phyloP scores from a whole-genome alignment of 208 protist species.

The Trypanosoma platydactyli region DNA sequence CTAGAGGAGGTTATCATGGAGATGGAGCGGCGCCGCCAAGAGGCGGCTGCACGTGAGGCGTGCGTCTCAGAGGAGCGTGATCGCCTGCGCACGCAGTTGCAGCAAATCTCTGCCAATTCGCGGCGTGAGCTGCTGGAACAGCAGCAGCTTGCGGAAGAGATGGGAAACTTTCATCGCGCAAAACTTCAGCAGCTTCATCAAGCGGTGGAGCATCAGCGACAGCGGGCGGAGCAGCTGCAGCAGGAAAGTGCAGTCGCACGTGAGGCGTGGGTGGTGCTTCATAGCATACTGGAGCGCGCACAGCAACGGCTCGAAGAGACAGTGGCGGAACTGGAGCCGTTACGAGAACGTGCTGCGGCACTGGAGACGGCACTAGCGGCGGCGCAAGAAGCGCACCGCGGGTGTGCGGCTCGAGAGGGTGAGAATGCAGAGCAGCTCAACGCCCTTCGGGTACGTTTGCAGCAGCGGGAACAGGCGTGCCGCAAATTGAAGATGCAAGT shows the following conservation, averaged over 20 bases:
- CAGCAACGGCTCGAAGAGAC: slow-evolving; percentile 10
- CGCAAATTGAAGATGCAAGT: slow-evolving; percentile 4
- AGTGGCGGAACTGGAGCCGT: slow-evolving; percentile 11
- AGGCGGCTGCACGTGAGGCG: slow-evolving; percentile 25
- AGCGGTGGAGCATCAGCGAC: slow-evolving; percentile 3
- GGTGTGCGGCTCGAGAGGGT: neutral
- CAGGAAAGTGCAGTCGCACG: neutral
- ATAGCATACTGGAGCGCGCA: neutral
- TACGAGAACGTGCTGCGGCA: slow-evolving; percentile 1
- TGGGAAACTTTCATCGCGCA: slow-evolving; percentile 25
- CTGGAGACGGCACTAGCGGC: slow-evolving; percentile 7
- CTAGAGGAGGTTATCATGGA: slow-evolving; percentile 39
- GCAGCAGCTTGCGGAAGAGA: slow-evolving; percentile 44
- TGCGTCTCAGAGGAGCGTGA: neutral
- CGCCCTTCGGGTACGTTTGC: neutral
- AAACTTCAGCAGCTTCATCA: slow-evolving; percentile 24
- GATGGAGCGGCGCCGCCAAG: slow-evolving; percentile 29
- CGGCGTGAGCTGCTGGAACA: slow-evolving; percentile 61
- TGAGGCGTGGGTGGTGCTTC: neutral
- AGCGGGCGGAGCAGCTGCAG: slow-evolving; percentile 1
- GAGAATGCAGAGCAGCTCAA: neutral
- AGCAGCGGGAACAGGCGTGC: slow-evolving; percentile 3
- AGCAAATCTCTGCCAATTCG: slow-evolving; percentile 25
- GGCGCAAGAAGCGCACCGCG: neutral
- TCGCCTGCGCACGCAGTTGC: slow-evolving; percentile 22